A percentile compares a stretch with the other conserved stretches of the same genome.
phyloP scores from a whole-genome alignment of 2,329 filamentous ascomycete species.

The Talaromyces verruculosus region DNA sequence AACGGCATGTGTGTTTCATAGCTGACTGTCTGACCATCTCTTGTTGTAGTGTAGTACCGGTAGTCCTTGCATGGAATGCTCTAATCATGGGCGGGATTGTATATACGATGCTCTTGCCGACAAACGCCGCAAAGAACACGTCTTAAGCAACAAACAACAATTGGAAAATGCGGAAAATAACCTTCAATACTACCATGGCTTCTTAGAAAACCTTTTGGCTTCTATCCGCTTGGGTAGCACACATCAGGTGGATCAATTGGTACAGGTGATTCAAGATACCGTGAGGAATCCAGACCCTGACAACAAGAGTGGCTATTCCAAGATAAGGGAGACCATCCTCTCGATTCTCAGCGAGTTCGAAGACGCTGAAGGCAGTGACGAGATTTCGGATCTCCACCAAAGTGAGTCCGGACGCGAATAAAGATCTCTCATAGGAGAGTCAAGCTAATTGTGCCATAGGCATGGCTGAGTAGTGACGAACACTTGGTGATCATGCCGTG shows the following conservation, averaged over 20 bases:
- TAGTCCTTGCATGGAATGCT: constrained; percentile 37
- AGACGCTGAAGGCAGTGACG: constrained; percentile 19
- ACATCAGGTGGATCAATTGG: constrained; percentile 26
- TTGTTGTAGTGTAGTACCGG: constrained; percentile 33
- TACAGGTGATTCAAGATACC: constrained; percentile 32
- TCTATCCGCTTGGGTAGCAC: constrained; percentile 29
- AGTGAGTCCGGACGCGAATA: constrained; percentile 1
- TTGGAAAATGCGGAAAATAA: constrained; percentile 23
- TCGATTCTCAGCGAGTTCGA: constrained; percentile 12
- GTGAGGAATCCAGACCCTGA: constrained; percentile 21
- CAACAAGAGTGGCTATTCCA: neutral
- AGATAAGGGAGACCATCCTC: constrained; percentile 23
- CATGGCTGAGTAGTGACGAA: neutral
- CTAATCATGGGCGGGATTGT: constrained; percentile 35
- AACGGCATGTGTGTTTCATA: neutral
- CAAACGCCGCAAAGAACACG: constrained; percentile 38
- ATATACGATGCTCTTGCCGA: constrained; percentile 37
- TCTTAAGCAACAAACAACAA: constrained; percentile 33
- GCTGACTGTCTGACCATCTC: neutral
- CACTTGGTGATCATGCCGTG: neutral
- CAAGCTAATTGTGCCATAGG: constrained; percentile 3
- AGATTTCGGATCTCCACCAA: constrained; percentile 1
- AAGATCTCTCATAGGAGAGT: neutral
- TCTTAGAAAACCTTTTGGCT: constrained; percentile 32
- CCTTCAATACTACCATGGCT: constrained; percentile 26